Conservation (phyloP, 495 filamentous ascomycete genomes). For the Usnea hakonensis region DNA sequence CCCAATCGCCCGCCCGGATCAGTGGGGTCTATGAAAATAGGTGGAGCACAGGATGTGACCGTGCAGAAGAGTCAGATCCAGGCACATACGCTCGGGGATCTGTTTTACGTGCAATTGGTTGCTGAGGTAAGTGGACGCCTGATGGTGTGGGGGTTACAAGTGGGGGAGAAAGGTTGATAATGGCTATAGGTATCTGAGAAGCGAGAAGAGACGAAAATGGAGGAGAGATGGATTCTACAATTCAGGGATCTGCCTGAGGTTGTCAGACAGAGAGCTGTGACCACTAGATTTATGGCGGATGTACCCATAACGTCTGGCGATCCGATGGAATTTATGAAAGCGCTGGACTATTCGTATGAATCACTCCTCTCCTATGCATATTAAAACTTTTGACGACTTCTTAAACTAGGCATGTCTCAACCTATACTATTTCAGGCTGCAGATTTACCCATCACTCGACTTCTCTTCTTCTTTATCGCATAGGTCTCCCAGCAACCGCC, state of each 20-base stretch:
- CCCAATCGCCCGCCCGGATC: slow-evolving; percentile 39
- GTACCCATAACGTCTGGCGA: slow-evolving; percentile 38
- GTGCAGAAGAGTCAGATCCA: slow-evolving; percentile 33
- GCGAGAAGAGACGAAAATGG: neutral
- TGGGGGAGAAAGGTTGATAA: neutral
- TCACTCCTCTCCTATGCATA: slow-evolving; percentile 15
- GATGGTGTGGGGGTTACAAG: neutral
- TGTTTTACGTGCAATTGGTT: slow-evolving; percentile 46
- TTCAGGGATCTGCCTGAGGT: slow-evolving; percentile 49
- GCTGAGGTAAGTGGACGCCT: slow-evolving; percentile 19
- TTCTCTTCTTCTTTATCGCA: slow-evolving; percentile 41
- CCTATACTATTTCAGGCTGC: slow-evolving; percentile 43
- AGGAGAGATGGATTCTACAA: slow-evolving; percentile 39
- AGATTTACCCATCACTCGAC: slow-evolving; percentile 43
- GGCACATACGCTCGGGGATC: slow-evolving; percentile 42
- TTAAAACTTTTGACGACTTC: neutral
- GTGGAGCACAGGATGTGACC: slow-evolving; percentile 38
- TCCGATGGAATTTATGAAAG: slow-evolving; percentile 40
- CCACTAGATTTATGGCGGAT: slow-evolving; percentile 41
- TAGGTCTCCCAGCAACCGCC: slow-evolving; percentile 31
- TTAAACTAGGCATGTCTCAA: slow-evolving; percentile 37
- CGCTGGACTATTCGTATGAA: slow-evolving; percentile 45
- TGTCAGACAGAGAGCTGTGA: slow-evolving; percentile 41
- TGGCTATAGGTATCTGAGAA: neutral
- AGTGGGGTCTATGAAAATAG: slow-evolving; percentile 29